Percentiles rank a stretch among this genome's conserved stretches.
Conservation (phyloP, 129 eudicot genomes). For the Lonicera japonica region DNA sequence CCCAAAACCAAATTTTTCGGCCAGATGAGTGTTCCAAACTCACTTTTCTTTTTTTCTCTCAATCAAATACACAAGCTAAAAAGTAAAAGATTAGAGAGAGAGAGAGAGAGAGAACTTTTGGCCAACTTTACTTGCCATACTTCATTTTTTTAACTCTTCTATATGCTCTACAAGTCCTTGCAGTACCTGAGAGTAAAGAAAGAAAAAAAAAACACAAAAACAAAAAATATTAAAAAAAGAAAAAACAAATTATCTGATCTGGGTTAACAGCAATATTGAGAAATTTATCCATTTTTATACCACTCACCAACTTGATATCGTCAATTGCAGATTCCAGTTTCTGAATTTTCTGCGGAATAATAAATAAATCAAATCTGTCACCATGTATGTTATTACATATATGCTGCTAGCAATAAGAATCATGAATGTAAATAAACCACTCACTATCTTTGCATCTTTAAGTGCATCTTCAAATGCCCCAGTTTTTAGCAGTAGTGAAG, state of each 20-base stretch:
- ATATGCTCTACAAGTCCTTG: constrained; percentile 30
- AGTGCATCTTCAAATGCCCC: constrained; percentile 31
- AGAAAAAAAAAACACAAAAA: neutral
- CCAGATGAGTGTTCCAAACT: no score
- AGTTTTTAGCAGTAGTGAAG: constrained; percentile 15
- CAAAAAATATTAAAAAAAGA: no score
- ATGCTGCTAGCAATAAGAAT: neutral
- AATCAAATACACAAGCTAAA: no score
- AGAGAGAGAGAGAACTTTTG: no score
- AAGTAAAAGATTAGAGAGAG: no score
- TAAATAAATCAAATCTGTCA: neutral
- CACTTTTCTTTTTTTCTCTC: no score
- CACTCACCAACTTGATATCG: constrained; percentile 32
- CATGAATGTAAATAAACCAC: neutral
- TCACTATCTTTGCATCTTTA: constrained; percentile 27
- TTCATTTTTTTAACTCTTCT: constrained; percentile 23
- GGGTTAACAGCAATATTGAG: neutral
- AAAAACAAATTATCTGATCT: no score
- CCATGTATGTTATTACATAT: neutral
- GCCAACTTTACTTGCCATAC: neutral
- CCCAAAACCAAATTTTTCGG: no score
- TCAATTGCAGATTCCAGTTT: constrained; percentile 33
- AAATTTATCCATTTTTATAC: neutral
- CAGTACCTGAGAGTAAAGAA: constrained; percentile 18
- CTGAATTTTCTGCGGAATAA: constrained; percentile 28